These are phyloP conservation scores for Biscogniauxia sp. DNA, from an alignment of 2,329 filamentous ascomycete genomes.

Conservation along the genomic window DNA sequence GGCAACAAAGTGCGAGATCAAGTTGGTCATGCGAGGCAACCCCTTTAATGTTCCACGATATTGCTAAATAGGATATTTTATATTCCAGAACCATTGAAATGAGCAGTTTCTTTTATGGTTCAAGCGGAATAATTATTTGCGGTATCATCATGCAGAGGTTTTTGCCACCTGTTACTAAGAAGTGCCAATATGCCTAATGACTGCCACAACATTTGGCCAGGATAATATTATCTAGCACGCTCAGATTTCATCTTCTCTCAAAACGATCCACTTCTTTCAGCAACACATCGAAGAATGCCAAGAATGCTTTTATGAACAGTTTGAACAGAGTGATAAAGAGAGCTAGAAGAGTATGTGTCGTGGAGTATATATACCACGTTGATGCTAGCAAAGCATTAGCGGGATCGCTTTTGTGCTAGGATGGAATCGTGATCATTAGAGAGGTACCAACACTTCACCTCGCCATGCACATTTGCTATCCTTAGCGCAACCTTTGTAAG, in stretches of 20 bases:
- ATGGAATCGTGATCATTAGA: background rate
- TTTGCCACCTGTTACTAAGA: conserved; percentile 28
- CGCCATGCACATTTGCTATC: background rate
- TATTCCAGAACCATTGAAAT: background rate
- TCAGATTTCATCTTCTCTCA: conserved; percentile 30
- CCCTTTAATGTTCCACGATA: background rate
- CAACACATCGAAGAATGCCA: background rate
- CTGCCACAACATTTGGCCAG: conserved; percentile 41
- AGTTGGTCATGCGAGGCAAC: background rate
- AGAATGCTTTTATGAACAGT: background rate
- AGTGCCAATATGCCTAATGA: conserved; percentile 32
- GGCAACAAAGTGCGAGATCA: background rate
- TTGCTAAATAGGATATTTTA: background rate
- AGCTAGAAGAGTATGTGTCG: too few species aligned
- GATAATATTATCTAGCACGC: conserved; percentile 41
- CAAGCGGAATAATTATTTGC: background rate
- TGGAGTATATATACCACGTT: too few species aligned
- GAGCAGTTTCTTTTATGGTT: background rate
- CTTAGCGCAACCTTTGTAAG: background rate
- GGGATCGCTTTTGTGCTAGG: too few species aligned
- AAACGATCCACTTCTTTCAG: conserved; percentile 13
- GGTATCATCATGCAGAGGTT: conserved; percentile 16
- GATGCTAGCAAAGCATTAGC: too few species aligned
- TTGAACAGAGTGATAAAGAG: background rate
- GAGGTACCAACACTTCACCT: background rate